These are phyloP conservation scores for Metarhizium anisopliae DNA, from an alignment of 2,329 filamentous ascomycete genomes.

Conservation along the genomic window DNA sequence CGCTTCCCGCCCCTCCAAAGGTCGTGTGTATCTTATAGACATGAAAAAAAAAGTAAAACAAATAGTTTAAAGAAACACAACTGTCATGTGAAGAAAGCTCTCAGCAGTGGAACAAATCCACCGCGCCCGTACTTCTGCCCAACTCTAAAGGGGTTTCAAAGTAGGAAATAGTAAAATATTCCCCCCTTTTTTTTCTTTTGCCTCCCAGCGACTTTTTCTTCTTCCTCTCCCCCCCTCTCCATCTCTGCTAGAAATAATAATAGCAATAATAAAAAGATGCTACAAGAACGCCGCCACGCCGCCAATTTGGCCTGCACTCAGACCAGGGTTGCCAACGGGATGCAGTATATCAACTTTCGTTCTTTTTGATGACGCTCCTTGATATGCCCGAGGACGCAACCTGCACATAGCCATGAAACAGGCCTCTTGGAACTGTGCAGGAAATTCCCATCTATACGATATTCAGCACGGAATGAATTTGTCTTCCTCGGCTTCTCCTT, in stretches of 20 bases:
- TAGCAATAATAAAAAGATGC: slow-evolving; percentile 10
- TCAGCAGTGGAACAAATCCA: neutral
- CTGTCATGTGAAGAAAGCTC: neutral
- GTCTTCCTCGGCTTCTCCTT: neutral
- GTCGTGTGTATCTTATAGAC: neutral
- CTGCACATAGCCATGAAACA: neutral
- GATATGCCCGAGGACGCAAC: neutral
- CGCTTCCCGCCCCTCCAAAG: neutral
- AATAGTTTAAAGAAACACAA: neutral
- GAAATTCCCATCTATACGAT: neutral
- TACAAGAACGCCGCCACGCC: slow-evolving; percentile 15
- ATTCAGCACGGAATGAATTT: neutral
- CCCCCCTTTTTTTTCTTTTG: neutral
- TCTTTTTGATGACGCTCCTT: neutral
- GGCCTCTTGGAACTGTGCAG: neutral
- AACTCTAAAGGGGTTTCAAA: neutral
- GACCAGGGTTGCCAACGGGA: neutral
- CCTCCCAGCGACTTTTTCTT: neutral
- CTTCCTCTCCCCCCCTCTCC: neutral
- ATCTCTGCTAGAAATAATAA: neutral
- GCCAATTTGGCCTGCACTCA: neutral
- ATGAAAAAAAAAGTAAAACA: neutral
- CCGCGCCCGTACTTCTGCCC: neutral
- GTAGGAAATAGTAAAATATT: neutral
- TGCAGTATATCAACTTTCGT: neutral